Percentiles rank a stretch among this genome's conserved stretches.
These are phyloP conservation scores for Lagenidium giganteum DNA, from an alignment of 352 stramenopile species.

Conservation along the genomic window DNA sequence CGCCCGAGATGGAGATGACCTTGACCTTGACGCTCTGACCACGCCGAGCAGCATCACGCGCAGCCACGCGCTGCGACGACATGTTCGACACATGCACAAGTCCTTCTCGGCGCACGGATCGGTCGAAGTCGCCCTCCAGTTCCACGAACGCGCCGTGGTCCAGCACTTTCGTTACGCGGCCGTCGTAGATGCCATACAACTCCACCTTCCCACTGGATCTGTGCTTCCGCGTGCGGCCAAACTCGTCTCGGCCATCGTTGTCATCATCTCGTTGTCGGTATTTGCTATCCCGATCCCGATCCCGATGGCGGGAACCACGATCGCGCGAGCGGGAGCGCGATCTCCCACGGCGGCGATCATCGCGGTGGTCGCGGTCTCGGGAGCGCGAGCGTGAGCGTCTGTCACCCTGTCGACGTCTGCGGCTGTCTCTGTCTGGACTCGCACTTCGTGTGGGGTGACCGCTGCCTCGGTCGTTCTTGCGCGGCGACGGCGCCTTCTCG, in stretches of 20 bases:
- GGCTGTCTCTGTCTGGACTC: conserved; percentile 10
- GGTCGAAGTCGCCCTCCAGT: conserved; percentile 68
- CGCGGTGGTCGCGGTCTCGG: conserved; percentile 18
- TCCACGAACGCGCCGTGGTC: conserved; percentile 98
- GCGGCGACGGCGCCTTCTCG: not conserved
- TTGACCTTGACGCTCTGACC: conserved; percentile 96
- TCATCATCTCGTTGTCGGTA: not conserved
- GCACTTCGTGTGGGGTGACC: conserved; percentile 2
- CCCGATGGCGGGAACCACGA: conserved; percentile 25
- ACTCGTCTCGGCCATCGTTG: conserved; percentile 10
- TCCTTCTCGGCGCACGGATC: conserved; percentile 89
- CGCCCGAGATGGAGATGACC: conserved; percentile 89
- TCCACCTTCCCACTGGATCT: conserved; percentile 66
- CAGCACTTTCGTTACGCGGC: conserved; percentile 91
- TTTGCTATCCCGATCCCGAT: conserved; percentile 11
- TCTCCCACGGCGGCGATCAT: conserved; percentile 16
- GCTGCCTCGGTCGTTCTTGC: conserved; percentile 3
- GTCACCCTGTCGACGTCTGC: conserved; percentile 13
- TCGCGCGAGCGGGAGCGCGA: conserved; percentile 14
- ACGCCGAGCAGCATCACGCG: conserved; percentile 83
- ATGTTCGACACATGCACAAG: conserved; percentile 95
- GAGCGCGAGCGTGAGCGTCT: conserved; percentile 1
- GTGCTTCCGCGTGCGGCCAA: conserved; percentile 18
- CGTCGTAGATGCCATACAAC: conserved; percentile 95
- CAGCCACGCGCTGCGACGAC: conserved; percentile 81